Base-by-base conservation (phyloP, 1,284 basidiomycete species). In the Vanrija sp. region DNA sequence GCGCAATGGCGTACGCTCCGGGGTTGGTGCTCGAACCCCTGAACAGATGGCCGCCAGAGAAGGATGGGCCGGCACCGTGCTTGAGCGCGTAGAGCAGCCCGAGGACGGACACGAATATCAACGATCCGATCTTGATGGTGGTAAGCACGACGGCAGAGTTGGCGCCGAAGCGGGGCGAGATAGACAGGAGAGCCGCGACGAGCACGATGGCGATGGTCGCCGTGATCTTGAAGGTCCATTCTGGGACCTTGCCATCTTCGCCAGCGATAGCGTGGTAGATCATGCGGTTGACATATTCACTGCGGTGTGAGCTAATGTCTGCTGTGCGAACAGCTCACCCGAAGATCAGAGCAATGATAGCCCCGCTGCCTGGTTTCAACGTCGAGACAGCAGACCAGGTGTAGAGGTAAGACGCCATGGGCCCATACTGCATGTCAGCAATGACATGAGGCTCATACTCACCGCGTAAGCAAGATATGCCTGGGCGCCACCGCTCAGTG, bases 221-320 rank as follows among this genome's bases (percentile, higher is more conserved):
- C 23, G 89, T 90, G 54, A 93, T 75, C 62, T 95, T 96, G 77
- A 89, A 89, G n/a, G 88, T 84, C 92, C 91, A 96, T 59, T 87
- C 83, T 31, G 94, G 91, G 51, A 88, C 85, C 7, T 84, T 82
- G 27, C 60, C 84, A 81, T 68, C 81, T 54, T 62, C 50, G 18
- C 60, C 59, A 0, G 67, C 65, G 19, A 72, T 54, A 3, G 66
- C 60, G 48, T 81, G 78, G 46, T 75, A 79, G 19, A 81, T 50
- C 44, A 82, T 75, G 6, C 80, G 71, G 41, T 78, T 95, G 53
- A 96, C 73, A 70, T 98, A 98, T 77, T 98, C 95, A 20, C 77
- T 78, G 47, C 2, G 18, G 10, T 23, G 38, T 47, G 6, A 45
- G 50, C 38, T 4, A 4, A 24, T 14, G 0, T 15, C n/a, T 14